Percentiles rank a stretch among this genome's conserved stretches.
phyloP scores from a whole-genome alignment of 2,329 filamentous ascomycete species.

The Diaporthe ampelina region DNA sequence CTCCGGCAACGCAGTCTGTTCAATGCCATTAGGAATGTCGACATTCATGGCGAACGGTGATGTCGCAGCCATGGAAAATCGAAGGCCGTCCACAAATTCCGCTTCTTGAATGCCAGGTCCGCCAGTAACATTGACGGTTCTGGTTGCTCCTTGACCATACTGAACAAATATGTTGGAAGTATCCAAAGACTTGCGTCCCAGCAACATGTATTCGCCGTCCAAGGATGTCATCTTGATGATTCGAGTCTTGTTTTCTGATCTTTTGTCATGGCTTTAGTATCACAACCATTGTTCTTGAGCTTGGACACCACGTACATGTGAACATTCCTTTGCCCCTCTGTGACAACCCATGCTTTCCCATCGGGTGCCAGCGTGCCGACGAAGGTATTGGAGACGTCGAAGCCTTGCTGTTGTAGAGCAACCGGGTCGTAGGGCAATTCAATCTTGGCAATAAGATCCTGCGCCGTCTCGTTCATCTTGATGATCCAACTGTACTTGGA shows the following conservation, averaged over 20 bases:
- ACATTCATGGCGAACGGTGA: background rate
- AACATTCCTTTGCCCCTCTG: conserved; percentile 9
- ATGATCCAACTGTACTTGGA: conserved; percentile 14
- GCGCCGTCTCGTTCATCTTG: conserved; percentile 25
- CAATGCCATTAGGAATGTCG: conserved; percentile 9
- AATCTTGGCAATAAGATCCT: conserved; percentile 18
- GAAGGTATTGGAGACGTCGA: conserved; percentile 14
- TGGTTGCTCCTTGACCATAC: conserved; percentile 50
- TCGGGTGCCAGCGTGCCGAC: conserved; percentile 3
- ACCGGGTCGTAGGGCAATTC: conserved; percentile 20
- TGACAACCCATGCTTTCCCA: conserved; percentile 10
- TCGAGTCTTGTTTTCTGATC: conserved; percentile 44
- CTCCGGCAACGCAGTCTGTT: background rate
- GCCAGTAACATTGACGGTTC: conserved; percentile 43
- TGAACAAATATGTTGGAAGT: conserved; percentile 51
- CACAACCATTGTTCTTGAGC: fast-evolving
- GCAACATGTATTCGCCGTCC: conserved; percentile 50
- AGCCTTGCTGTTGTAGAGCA: background rate
- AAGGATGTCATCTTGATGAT: conserved; percentile 51
- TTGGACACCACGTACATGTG: background rate
- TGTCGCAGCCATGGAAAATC: background rate
- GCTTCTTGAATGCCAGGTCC: conserved; percentile 12
- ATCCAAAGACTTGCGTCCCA: conserved; percentile 48
- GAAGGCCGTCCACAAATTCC: conserved; percentile 20
- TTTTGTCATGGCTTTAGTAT: background rate